These are phyloP conservation scores for Xylaria sp. DNA, from an alignment of 2,329 filamentous ascomycete species.

Conservation along the genomic window DNA sequence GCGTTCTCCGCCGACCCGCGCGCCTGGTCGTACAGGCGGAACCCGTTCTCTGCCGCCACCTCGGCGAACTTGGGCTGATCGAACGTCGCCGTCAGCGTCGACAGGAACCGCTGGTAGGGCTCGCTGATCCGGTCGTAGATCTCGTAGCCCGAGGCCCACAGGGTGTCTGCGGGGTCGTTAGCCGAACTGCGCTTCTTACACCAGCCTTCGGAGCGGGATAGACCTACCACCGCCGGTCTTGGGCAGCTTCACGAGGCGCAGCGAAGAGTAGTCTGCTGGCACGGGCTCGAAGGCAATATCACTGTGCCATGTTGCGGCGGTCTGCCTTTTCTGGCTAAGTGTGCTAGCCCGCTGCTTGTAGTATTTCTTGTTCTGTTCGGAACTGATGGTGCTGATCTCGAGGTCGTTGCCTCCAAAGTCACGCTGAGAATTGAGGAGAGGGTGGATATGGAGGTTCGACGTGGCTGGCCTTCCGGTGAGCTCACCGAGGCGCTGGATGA, in stretches of 20 bases:
- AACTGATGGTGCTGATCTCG: conserved; percentile 67
- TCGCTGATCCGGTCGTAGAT: conserved; percentile 52
- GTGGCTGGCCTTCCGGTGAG: conserved; percentile 59
- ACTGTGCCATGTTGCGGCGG: not conserved
- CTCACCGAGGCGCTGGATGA: conserved; percentile 63
- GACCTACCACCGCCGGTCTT: conserved; percentile 37
- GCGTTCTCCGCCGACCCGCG: conserved; percentile 59
- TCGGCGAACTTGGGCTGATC: conserved; percentile 45
- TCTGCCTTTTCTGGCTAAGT: conserved; percentile 45
- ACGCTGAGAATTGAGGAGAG: conserved; percentile 55
- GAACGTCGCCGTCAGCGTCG: conserved; percentile 48
- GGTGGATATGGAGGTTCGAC: conserved; percentile 63
- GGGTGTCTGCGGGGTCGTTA: conserved; percentile 40
- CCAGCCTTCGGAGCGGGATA: too few relatives aligned
- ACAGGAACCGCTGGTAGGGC: conserved; percentile 52
- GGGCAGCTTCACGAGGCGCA: not conserved
- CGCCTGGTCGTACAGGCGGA: conserved; percentile 48
- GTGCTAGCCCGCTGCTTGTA: too few relatives aligned
- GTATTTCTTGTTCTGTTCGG: conserved; percentile 54
- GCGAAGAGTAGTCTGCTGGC: conserved; percentile 2
- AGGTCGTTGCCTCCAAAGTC: conserved; percentile 59
- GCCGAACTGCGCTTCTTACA: too few relatives aligned
- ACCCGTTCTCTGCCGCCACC: conserved; percentile 43
- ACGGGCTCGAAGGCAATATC: not conserved
- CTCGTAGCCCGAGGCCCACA: conserved; percentile 49